Percentiles rank a stretch among this genome's conserved stretches.
phyloP scores from a whole-genome alignment of 257 asterid genomes.

The Ajuga chamaepitys region DNA sequence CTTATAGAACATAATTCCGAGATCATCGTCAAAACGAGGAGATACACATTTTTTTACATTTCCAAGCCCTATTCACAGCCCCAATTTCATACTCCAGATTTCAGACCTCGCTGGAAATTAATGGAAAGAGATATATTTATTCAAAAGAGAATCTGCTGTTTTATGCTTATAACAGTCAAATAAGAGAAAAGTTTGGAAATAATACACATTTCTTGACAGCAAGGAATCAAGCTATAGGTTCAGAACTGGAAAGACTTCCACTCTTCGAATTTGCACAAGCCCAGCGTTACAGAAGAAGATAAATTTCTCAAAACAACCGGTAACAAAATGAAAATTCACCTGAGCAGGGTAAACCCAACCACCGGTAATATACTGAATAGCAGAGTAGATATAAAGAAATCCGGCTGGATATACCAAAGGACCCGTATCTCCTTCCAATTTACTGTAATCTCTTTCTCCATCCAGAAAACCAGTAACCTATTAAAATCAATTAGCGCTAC shows the following conservation, averaged over 20 bases:
- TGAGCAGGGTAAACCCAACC: slow-evolving; percentile 80
- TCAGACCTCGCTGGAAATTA: neutral
- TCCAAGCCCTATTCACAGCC: neutral
- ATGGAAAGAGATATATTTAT: too few species aligned
- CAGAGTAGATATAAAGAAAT: slow-evolving; percentile 83
- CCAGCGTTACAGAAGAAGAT: neutral
- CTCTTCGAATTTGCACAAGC: neutral
- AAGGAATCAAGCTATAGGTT: neutral
- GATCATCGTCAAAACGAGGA: neutral
- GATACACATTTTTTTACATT: neutral
- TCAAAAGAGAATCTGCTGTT: too few species aligned
- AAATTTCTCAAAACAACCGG: neutral
- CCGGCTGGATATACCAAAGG: slow-evolving; percentile 98
- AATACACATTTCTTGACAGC: neutral
- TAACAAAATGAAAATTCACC: slow-evolving; percentile 33
- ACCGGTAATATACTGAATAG: slow-evolving; percentile 69
- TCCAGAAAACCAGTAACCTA: slow-evolving; percentile 75
- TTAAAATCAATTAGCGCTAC: slow-evolving; percentile 1
- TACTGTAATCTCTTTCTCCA: slow-evolving; percentile 91
- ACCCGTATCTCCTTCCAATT: slow-evolving; percentile 91
- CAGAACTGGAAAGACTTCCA: neutral
- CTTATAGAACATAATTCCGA: neutral
- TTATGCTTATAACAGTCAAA: neutral
- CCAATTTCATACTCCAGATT: neutral
- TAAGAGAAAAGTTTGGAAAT: neutral